These are phyloP conservation scores for Heterobasidion irregulare DNA, from an alignment of 1,284 basidiomycete species.

Conservation along the genomic window DNA sequence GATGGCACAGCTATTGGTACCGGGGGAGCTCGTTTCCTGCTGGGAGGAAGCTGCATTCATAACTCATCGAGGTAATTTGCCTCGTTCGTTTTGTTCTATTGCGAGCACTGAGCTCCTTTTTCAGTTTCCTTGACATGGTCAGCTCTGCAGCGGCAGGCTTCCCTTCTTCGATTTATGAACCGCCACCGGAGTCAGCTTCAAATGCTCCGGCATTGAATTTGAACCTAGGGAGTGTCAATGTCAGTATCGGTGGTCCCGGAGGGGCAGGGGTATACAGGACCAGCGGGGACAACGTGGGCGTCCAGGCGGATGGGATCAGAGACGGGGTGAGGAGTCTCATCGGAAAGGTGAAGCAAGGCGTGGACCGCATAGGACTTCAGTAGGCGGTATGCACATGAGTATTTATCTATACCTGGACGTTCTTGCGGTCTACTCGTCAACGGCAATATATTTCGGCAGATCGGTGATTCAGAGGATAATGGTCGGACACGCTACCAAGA, in stretches of 20 bases:
- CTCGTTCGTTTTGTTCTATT: slow-evolving; percentile 4
- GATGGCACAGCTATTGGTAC: slow-evolving; percentile 38
- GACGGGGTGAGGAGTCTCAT: slow-evolving; percentile 83
- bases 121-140: slow-evolving; percentile 71
- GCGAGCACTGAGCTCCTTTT: slow-evolving; percentile 2
- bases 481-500: background rate
- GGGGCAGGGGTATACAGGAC: slow-evolving; percentile 80
- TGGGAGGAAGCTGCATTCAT: slow-evolving; percentile 90
- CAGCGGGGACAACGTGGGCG: slow-evolving; percentile 59
- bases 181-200: slow-evolving; percentile 58
- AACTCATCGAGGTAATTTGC: slow-evolving; percentile 76
- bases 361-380: slow-evolving; percentile 59
- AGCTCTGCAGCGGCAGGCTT: slow-evolving; percentile 53
- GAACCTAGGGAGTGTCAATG: slow-evolving; percentile 85
- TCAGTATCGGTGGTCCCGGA: slow-evolving; percentile 80
- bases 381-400: slow-evolving; percentile 3
- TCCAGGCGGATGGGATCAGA: slow-evolving; percentile 77
- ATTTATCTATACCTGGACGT: background rate
- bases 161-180: slow-evolving; percentile 59
- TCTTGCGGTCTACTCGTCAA: background rate
- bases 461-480: background rate
- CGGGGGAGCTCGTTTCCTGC: slow-evolving; percentile 63
- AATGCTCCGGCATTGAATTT: slow-evolving; percentile 75
- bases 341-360: slow-evolving; percentile 83
- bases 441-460: too few species aligned